Base-by-base conservation (phyloP, 1,284 basidiomycete species). In the Ustilago trichophora region DNA sequence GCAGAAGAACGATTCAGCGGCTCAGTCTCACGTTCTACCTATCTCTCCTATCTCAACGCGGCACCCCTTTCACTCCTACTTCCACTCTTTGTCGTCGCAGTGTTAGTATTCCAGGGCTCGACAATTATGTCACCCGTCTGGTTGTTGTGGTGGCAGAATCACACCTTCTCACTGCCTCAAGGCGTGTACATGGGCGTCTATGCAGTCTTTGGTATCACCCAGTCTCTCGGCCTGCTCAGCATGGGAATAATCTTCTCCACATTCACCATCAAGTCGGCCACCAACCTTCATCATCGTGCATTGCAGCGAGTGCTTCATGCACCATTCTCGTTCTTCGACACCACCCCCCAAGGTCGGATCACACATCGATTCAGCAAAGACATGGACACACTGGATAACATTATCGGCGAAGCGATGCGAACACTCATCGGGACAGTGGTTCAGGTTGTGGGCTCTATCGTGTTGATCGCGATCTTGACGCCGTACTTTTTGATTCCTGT, bases 401-500 rank as follows among this genome's bases (percentile, higher is more conserved):
- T 70, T 15, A 60, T 70, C 21, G 66, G 74, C 84, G 91, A 93
- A 78, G 86, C 91, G 3, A 82, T 92, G 75, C 87, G 92, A 42
- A 90, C 91, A 87, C 85, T 91, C 45, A 82, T 86, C 53, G 83
- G 78, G n/a, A 91, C 90, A 0, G 70, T 86, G 2, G 87, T 87
- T 3, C 84, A 84, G 45, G 89, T 91, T 37, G 32, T 89, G 12
- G 90, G 90, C 26, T 88, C 90, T 3, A 85, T 92, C 76, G 88
- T 93, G 76, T 80, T 94, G 60, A 88, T 93, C 36, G 84, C 84
- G 6, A 88, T 92, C 64, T 83, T 93, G 60, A 82, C 91, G 26
- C 92, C 91, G 0, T 93, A 90, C 87, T 93, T 93, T 85, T 84
- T 93, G 7, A 69, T 75, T 37, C 53, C 73, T 21, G 51, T 91